Evolutionary conservation across 768 basidiomycete genomes (phyloP), one percentile per base, ranked within the genome.

Genomic region (Hirschioporus abietinus): DNA sequence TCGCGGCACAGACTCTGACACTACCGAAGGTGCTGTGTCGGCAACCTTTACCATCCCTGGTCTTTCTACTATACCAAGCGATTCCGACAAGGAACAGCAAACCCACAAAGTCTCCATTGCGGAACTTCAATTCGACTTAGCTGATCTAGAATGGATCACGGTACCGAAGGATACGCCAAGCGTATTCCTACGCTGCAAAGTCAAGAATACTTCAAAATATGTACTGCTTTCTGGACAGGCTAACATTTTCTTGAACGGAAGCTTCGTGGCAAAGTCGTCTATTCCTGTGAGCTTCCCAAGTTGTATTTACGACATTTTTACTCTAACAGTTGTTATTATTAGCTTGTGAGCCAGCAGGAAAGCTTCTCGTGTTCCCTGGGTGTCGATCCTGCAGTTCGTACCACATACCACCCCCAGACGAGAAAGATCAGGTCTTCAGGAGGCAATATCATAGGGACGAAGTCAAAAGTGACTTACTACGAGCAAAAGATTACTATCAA

Each of bases 121-220:
- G 0, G 72, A 61, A 34, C 24, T 61, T 23, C 10, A 7, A 1
- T 61, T 61, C 25, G 20, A 25, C 5, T 61, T 15, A 3, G 60
- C 52, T 26, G 65, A 63, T 7, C 68, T 70, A 10, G 68, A 70
- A 27, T 70, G 69, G 69, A 67, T 71, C 52, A 59, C 71, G 9
- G 68, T 70, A 9, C 71, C 71, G 8, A 68, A 65, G 64, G 68
- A 65, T 59, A 58, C 24, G 8, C 64, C 66, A 4, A 66, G 65
- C 30, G 68, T 67, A 1, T 71, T 69, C 59, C 61, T 68, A 10
- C 63, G 84, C 80, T 83, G 80, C 66, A 73, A 78, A 67, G 81
- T 88, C 64, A 82, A 83, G 73, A 88, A 88, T 69, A 83, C 79
- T 58, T 86, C 84, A 71, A 83, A 85, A 64, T 86, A 85, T 69